These are phyloP conservation scores for Ogataea glucozyma DNA, from an alignment of 805 yeast genomes.

Conservation along the genomic window DNA sequence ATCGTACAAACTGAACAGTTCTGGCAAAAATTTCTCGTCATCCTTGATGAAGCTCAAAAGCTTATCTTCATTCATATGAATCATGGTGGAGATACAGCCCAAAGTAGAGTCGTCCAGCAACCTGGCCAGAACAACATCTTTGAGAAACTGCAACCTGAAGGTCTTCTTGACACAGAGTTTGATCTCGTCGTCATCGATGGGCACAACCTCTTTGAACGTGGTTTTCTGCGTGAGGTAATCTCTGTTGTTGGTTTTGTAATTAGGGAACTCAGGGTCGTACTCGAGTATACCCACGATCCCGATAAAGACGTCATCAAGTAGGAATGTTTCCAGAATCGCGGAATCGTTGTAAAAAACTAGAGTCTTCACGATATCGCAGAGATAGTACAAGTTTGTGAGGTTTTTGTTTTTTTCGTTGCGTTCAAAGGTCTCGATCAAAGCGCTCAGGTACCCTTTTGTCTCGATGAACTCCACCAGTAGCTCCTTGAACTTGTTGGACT, in stretches of 20 bases:
- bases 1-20: conserved; percentile 60
- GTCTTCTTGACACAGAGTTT: conserved; percentile 67
- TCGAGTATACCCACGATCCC: conserved; percentile 81
- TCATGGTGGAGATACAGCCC: conserved; percentile 63
- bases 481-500: conserved; percentile 62
- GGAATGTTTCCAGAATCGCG: conserved; percentile 55
- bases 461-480: conserved; percentile 58
- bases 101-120: conserved; percentile 79
- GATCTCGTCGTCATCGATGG: conserved; percentile 52
- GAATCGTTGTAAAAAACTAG: conserved; percentile 72
- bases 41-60: conserved; percentile 60
- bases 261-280: conserved; percentile 86
- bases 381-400: conserved; percentile 57
- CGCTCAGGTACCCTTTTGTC: conserved; percentile 51
- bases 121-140: conserved; percentile 84
- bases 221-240: conserved; percentile 58
- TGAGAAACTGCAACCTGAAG: conserved; percentile 74
- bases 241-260: conserved; percentile 76
- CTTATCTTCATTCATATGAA: conserved; percentile 67
- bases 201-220: conserved; percentile 70
- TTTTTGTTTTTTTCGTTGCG: conserved; percentile 54
- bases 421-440: conserved; percentile 54
- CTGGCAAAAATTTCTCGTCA: conserved; percentile 51
- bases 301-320: conserved; percentile 51
- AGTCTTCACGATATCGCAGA: conserved; percentile 75